Evolutionary conservation across 2,329 filamentous ascomycete genomes (phyloP), one percentile per base, ranked within the genome.

Genomic region (Fusarium tanahbumbuense): DNA sequence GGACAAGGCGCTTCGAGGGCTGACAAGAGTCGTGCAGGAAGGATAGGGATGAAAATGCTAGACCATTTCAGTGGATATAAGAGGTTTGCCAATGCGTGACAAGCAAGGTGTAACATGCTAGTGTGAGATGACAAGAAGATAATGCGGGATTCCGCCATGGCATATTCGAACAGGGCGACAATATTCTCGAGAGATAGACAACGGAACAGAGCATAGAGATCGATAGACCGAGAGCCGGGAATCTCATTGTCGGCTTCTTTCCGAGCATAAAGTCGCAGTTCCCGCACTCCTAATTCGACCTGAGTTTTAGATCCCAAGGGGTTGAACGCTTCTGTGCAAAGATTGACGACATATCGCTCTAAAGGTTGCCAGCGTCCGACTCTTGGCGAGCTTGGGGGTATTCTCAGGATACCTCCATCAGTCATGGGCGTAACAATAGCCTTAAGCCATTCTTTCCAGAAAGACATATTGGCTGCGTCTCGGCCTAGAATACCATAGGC

Each of bases 391-490:
- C 92, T 97, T 12, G 93, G 86, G 9, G 96, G 93, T 10, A 99
- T 90, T 60, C 94, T 88, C 72, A 96, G 82, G 30, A 99, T 86
- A 16, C 87, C 89, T 22, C 95, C 93, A 77, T 97, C 94, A 2
- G 91, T 94, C 96, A 98, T 99, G 28, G 96, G 96, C 23, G 97
- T 93, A n/a, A 96, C 85, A 12, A 98, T 88, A 9, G 95, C 94
- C 80, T 93, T 92, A 49, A 99, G 87, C 96, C 96, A 99, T 79
- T 99, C 96, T 80, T 98, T 98, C 94, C 95, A 99, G 81, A 99
- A 98, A 32, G 90, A 89, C 70, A 94, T 94, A 81, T 97, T 88
- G 64, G 89, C 91, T 15, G 86, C 86, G 78, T 99, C 96, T 67
- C 93, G 88, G 34, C 96, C 96, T 67, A 99, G 85, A 67, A 99